These are phyloP conservation scores for Colletotrichum liriopes DNA, from an alignment of 2,329 filamentous ascomycete genomes.

Conservation along the genomic window DNA sequence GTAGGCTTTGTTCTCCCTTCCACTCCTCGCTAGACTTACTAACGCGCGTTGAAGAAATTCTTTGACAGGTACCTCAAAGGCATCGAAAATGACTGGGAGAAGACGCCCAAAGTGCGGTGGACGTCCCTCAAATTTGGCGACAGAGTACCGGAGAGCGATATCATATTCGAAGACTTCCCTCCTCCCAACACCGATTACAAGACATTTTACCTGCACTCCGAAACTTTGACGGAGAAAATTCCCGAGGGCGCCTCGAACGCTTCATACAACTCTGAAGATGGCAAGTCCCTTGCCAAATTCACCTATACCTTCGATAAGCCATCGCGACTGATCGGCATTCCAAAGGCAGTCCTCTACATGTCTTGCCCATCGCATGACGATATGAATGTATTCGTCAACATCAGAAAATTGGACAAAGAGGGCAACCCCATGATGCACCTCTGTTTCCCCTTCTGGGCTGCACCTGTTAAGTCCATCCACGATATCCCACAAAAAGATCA, in stretches of 20 bases:
- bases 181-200: slow-evolving; percentile 52
- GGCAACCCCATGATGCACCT: slow-evolving; percentile 60
- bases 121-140: slow-evolving; percentile 56
- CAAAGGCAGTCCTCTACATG: slow-evolving; percentile 64
- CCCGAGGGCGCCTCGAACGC: slow-evolving; percentile 34
- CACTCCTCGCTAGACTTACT: neutral
- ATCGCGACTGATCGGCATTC: slow-evolving; percentile 59
- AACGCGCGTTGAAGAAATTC: slow-evolving; percentile 6
- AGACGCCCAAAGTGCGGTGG: slow-evolving; percentile 61
- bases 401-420: slow-evolving; percentile 60
- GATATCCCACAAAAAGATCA: slow-evolving; percentile 54
- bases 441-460: slow-evolving; percentile 56
- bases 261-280: slow-evolving; percentile 54
- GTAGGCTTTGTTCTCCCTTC: neutral
- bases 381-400: slow-evolving; percentile 59
- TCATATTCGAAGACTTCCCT: slow-evolving; percentile 53
- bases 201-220: slow-evolving; percentile 50
- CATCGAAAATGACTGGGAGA: slow-evolving; percentile 62
- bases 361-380: slow-evolving; percentile 59
- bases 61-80: slow-evolving; percentile 61
- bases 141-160: slow-evolving; percentile 51
- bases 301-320: slow-evolving; percentile 56
- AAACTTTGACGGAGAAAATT: slow-evolving; percentile 22
- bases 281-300: slow-evolving; percentile 51
- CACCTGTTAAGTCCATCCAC: slow-evolving; percentile 47